Base-by-base conservation (phyloP, 352 stramenopile species). In the Phytophthora fragariaefolia region DNA sequence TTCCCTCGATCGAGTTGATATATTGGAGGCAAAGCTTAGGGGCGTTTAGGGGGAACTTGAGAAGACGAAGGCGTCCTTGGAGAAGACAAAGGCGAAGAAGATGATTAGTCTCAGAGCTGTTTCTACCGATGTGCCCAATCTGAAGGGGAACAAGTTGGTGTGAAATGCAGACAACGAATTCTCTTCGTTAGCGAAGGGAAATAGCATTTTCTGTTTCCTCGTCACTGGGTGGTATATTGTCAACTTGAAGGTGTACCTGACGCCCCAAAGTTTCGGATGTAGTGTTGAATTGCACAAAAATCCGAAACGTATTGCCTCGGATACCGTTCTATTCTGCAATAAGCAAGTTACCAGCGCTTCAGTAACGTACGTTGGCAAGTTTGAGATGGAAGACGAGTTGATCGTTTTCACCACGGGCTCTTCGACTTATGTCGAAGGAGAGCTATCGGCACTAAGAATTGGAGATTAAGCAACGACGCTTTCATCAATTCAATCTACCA, bases 301-400 rank as follows among this genome's bases (percentile, higher is more conserved):
- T 47, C n/a, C 2, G 2, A 23, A 23, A 18, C 40, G 40, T 15
- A 23, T 47, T 47, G 40, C 40, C 40, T 46, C 38, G 17, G 38
- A 46, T n/a, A 46, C n/a, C 23, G 38, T 46, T 46, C 38, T n/a
- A 12, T 42, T 42, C 12, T 18, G 36, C 36, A 22, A 22, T 17
- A 45, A 8, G 17, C 36, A 45, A 17, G 36, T 17, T 17, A 3
- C 36, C 17, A 45, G 15, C 13, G 36, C 36, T 47, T 47, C 40
- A 47, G 24, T 47, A 9, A 47, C 40, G 18, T 26, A 26, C 18
- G 24, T n/a, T 18, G 18, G 40, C 40, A 24, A 26, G n/a, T 47
- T 47, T 47, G 9, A 24, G 40, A 47, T 47, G 18, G 40, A 47
- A 17, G 18, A 24, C 40, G 40, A 47, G 40, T 47, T 47, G 40